These are phyloP conservation scores for Elongisporangium anandrum DNA, from an alignment of 352 stramenopile species.

Conservation along the genomic window DNA sequence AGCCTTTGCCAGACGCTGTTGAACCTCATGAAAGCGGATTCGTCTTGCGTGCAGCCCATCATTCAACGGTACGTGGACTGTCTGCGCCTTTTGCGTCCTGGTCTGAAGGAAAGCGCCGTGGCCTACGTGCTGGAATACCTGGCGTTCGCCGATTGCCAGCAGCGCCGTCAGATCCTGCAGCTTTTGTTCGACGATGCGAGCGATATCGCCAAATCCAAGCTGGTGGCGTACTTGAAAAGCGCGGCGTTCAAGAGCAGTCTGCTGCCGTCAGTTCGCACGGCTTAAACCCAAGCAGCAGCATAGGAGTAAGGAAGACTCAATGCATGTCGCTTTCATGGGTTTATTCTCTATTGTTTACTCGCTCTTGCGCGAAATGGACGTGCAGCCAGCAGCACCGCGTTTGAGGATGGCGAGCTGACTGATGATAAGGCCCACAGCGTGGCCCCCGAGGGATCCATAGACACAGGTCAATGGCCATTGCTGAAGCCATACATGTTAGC, in stretches of 20 bases:
- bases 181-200: conserved; percentile 70
- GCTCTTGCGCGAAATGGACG: background rate
- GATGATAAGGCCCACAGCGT: conserved; percentile 21
- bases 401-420: background rate
- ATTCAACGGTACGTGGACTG: conserved; percentile 49
- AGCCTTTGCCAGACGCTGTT: conserved; percentile 65
- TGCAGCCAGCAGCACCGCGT: background rate
- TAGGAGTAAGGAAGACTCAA: background rate
- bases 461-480: conserved; percentile 86
- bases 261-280: conserved; percentile 8
- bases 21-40: conserved; percentile 50
- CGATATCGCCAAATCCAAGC: conserved; percentile 72
- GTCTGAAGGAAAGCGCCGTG: conserved; percentile 59
- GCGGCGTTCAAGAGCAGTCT: conserved; percentile 48
- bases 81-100: conserved; percentile 34
- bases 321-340: background rate
- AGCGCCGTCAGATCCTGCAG: conserved; percentile 55
- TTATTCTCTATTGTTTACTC: background rate
- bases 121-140: conserved; percentile 66
- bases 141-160: conserved; percentile 34
- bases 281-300: background rate
- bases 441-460: conserved; percentile 55
- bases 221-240: conserved; percentile 70
- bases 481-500: conserved; percentile 19
- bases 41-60: conserved; percentile 24